Base-by-base conservation (phyloP, 2,329 filamentous ascomycete species). In the Phaeophleospora eucalypticola region DNA sequence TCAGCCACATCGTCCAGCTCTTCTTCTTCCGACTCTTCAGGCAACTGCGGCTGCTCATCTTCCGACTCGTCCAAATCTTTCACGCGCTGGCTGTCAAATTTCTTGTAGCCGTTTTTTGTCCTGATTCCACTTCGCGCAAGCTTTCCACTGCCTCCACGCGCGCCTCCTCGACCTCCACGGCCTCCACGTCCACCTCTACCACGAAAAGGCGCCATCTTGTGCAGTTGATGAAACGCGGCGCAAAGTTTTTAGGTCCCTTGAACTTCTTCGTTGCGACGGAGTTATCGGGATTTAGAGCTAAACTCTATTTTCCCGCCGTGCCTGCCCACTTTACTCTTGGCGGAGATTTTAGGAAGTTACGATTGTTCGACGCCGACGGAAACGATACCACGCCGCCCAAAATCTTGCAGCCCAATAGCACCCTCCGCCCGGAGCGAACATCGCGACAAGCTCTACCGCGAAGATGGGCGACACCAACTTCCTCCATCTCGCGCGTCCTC, bases 401-500 rank as follows among this genome's bases (percentile, higher is more conserved):
- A 29, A 7, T 29, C 6, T 29, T 12, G 24, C 24, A 6, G 24
- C 24, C 24, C 12, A 29, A n/a, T n/a, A n/a, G n/a, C 24, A 29
- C 32, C 8, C 24, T n/a, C 32, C 36, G 48, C 51, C 51, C 51
- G 51, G 51, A 53, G 51, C 51, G 51, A 27, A 40, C 24, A 45
- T 36, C 21, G 40, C 36, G 8, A 19, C 34, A 19, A 29, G 24
- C 9, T 17, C n/a, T 17, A 37, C 36, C 36, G 36, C 36, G 36
- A 62, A 49, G 46, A 65, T 65, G 62, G 61, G 57, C 53, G 53
- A 54, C 88, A 70, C 74, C 83, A 86, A 91, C 70, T 97, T 95
- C 77, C 83, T 97, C 65, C 93, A 98, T 72, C 85, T 98, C 59
- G 85, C 91, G 66, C 84, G 93, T 71, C 93, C 93, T 64, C 79